Conservation (phyloP, 2,329 filamentous ascomycete species). For the Alternaria triticina region DNA sequence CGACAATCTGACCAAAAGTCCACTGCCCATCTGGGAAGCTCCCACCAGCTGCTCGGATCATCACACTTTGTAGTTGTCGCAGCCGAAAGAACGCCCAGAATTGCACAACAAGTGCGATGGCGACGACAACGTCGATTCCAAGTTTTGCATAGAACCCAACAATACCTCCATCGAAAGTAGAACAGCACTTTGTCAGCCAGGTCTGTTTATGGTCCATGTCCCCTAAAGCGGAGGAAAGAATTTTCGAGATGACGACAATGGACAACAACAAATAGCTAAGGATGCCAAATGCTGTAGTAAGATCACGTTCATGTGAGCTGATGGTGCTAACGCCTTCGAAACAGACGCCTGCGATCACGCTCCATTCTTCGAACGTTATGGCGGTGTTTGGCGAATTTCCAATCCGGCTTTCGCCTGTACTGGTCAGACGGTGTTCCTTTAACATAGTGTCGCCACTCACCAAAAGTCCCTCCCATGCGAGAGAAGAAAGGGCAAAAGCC, state of each 20-base stretch:
- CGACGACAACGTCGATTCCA: neutral
- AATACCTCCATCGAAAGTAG: too few relatives aligned
- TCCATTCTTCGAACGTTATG: conserved; percentile 16
- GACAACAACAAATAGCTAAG: conserved; percentile 13
- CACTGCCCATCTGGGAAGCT: conserved; percentile 20
- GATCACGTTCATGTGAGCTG: neutral
- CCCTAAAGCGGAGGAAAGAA: neutral
- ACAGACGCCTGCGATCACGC: conserved; percentile 6
- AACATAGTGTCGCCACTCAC: neutral
- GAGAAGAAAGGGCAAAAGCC: conserved; percentile 27
- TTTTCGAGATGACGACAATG: conserved; percentile 8
- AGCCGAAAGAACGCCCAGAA: conserved; percentile 30
- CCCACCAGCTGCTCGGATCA: conserved; percentile 16
- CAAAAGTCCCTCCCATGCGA: conserved; percentile 20
- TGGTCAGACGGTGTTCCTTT: neutral
- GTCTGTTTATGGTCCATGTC: neutral
- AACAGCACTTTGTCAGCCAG: neutral
- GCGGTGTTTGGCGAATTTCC: conserved; percentile 3
- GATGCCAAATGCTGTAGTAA: conserved; percentile 8
- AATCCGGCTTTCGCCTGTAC: conserved; percentile 10
- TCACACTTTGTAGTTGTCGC: conserved; percentile 19
- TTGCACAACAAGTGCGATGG: conserved; percentile 10
- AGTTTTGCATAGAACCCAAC: neutral
- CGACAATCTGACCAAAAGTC: conserved; percentile 32
- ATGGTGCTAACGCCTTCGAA: conserved; percentile 1